A percentile compares a stretch with the other conserved stretches of the same genome.
phyloP scores from a whole-genome alignment of 441 rosid genomes.

The Aquilaria agallochum region DNA sequence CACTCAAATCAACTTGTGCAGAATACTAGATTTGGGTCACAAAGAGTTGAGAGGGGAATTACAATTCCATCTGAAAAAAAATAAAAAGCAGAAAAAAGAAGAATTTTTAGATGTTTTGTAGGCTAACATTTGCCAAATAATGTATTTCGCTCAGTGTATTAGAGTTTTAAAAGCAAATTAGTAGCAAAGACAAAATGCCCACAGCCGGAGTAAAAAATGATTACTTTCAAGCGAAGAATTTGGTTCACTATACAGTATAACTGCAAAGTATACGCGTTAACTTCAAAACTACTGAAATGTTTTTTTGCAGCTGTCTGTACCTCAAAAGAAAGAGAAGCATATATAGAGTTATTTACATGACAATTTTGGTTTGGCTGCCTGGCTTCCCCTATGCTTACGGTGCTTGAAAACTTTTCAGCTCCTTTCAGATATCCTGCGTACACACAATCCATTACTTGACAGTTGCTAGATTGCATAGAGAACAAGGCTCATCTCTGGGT shows the following conservation, averaged over 20 bases:
- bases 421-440: conserved; percentile 5
- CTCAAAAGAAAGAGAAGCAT: conserved; percentile 21
- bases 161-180: too few species aligned
- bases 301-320: conserved; percentile 20
- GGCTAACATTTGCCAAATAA: too few species aligned
- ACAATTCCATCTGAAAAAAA: too few species aligned
- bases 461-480: background rate
- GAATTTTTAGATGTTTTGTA: too few species aligned
- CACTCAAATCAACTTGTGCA: too few species aligned
- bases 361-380: conserved; percentile 23
- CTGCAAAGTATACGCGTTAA: conserved; percentile 10
- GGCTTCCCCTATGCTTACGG: conserved; percentile 13
- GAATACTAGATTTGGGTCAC: too few species aligned
- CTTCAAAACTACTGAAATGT: conserved; percentile 16
- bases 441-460: conserved; percentile 7
- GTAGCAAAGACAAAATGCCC: too few species aligned
- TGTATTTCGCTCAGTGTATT: too few species aligned
- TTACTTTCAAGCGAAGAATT: conserved; percentile 29
- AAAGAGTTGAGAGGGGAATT: too few species aligned
- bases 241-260: conserved; percentile 40
- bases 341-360: conserved; percentile 42
- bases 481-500: background rate
- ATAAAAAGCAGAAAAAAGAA: too few species aligned
- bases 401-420: conserved; percentile 10
- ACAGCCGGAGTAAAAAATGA: conserved; percentile 8